Conservation (phyloP, 108 stramenopile species). For the Asterionellopsis glacialis region DNA sequence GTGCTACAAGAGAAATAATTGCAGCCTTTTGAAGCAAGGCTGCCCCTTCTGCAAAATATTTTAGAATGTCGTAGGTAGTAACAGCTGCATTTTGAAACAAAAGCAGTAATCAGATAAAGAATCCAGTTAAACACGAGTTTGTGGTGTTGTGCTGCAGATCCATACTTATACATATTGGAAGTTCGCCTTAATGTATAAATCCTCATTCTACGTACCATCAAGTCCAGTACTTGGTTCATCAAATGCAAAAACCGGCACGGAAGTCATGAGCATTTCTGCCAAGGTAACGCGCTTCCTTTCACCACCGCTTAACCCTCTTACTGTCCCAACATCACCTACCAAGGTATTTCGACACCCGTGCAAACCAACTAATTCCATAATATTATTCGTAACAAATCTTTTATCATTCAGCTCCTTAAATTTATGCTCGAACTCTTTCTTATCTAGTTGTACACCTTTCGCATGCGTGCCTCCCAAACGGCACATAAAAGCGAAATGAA, state of each 20-base stretch:
- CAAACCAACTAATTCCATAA: slow-evolving; percentile 52
- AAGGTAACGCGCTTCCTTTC: slow-evolving; percentile 88
- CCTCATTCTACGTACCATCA: slow-evolving; percentile 33
- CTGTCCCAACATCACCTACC: slow-evolving; percentile 58
- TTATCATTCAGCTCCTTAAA: slow-evolving; percentile 25
- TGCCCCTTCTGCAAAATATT: slow-evolving; percentile 29
- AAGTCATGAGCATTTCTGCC: slow-evolving; percentile 65
- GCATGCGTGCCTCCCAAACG: slow-evolving; percentile 39
- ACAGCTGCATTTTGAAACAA: slow-evolving; percentile 21
- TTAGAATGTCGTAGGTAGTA: slow-evolving; percentile 80
- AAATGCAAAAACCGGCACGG: slow-evolving; percentile 24
- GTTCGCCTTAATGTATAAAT: too few relatives aligned
- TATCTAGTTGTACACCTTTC: slow-evolving; percentile 15
- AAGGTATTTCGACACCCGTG: slow-evolving; percentile 60
- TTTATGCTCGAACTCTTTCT: slow-evolving; percentile 7
- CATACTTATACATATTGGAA: too few relatives aligned
- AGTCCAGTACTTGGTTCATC: slow-evolving; percentile 80
- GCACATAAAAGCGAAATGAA: slow-evolving; percentile 69
- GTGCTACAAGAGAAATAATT: slow-evolving; percentile 80
- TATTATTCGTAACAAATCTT: slow-evolving; percentile 10
- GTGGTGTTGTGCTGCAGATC: too few relatives aligned
- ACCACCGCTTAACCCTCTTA: slow-evolving; percentile 84
- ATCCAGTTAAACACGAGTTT: background rate
- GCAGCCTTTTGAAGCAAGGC: slow-evolving; percentile 22
- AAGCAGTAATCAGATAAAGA: background rate